Base-by-base conservation (phyloP, 176 grass and related monocot species). In the Oryza meyeriana region DNA sequence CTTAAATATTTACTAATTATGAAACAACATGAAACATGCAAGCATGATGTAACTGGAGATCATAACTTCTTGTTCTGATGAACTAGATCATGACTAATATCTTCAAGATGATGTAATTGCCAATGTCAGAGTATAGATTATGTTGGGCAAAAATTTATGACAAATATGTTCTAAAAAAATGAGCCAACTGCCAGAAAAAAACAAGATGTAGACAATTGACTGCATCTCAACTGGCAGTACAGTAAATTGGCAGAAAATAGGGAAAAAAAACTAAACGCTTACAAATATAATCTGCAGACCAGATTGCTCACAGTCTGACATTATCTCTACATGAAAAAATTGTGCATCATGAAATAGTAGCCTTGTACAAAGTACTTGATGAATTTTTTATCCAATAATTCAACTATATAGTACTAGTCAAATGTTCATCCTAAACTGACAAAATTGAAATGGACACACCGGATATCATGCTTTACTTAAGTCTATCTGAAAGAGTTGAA, bases 401-500 rank as follows among this genome's bases (percentile, higher is more conserved):
- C 66, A 29, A 72, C 17, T 3, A 50, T 61, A 61, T n/a, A n/a
- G 28, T 50, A 25, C 34, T 52, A 66, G 13, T 59, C 31, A 57
- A 88, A 35, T 35, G 6, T 50, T 34, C 47, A 36, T 75, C 50
- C 5, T 31, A 27, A 39, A 47, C 8, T 26, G 1, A 36, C 10
- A 33, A 70, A 76, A 2, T 62, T 71, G n/a, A 87, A 87, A 17
- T 18, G 3, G 40, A 40, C 22, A 75, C 36, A 63, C 3, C 11
- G 12, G 24, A 63, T 40, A 13, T 34, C 17, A 64, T 50, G 18
- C 61, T 52, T 74, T 47, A 16, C 22, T 31, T 63, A 64, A 64
- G 77, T 78, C 16, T 38, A 78, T 36, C 11, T 71, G 64, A 71
- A 44, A 44, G 25, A 75, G 26, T 66, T 40, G 58, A 62, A 87